Percentiles rank a stretch among this genome's conserved stretches.
These are phyloP conservation scores for Globisporangium perplexum DNA, from an alignment of 352 stramenopile genomes.

Conservation along the genomic window DNA sequence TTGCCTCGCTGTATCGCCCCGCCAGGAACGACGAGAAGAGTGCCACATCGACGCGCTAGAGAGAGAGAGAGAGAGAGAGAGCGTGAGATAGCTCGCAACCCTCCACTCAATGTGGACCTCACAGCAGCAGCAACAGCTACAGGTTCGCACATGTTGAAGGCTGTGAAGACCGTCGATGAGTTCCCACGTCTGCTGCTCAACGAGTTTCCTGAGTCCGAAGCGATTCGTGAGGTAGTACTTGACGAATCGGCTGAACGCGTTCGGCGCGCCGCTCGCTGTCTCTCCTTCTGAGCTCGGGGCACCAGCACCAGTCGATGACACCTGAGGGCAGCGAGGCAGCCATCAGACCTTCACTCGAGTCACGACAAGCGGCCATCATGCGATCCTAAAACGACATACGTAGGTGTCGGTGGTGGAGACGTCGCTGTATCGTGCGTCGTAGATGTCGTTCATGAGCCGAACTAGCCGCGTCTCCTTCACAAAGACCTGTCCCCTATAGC, in stretches of 20 bases:
- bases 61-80: too few relatives aligned
- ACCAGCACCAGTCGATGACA: not conserved
- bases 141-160: conserved; percentile 29
- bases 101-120: not conserved
- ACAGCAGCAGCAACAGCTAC: not conserved
- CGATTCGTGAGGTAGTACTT: conserved; percentile 56
- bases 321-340: not conserved
- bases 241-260: conserved; percentile 38
- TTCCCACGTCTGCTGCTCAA: conserved; percentile 57
- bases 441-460: conserved; percentile 64
- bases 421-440: conserved; percentile 47
- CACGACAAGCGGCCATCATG: too few relatives aligned
- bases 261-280: conserved; percentile 1
- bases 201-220: conserved; percentile 53
- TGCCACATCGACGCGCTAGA: conserved; percentile 38
- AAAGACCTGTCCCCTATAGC: conserved; percentile 12
- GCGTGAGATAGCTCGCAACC: not conserved
- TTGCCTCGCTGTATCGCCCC: conserved; percentile 34
- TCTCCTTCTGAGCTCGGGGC: not conserved
- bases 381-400: too few relatives aligned
- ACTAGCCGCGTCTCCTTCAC: conserved; percentile 44
- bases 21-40: conserved; percentile 59
- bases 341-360: not conserved
- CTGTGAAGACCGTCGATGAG: conserved; percentile 40
- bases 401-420: conserved; percentile 11